These are phyloP conservation scores for Cyclotella baltica DNA, from an alignment of 108 stramenopile species.

Conservation along the genomic window DNA sequence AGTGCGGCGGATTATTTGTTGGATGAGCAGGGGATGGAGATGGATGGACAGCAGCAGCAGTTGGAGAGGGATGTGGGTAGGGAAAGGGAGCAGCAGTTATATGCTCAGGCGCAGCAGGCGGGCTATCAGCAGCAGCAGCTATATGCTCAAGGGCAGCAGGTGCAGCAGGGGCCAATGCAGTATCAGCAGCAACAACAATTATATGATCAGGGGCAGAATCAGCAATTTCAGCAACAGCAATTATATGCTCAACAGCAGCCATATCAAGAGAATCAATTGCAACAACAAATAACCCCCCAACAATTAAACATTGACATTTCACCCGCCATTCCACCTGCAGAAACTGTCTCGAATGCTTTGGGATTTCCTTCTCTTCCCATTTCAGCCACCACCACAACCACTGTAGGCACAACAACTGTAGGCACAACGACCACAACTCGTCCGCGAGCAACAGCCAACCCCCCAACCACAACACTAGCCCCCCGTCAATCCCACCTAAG, in stretches of 20 bases:
- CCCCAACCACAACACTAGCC: slow-evolving; percentile 49
- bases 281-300: background rate
- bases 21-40: background rate
- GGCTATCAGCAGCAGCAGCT: no score
- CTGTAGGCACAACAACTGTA: background rate
- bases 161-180: no score
- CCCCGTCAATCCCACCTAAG: slow-evolving; percentile 74
- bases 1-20: background rate
- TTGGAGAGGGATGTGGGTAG: background rate
- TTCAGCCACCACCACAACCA: background rate
- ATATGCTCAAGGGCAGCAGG: background rate
- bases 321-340: background rate
- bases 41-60: background rate
- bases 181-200: background rate
- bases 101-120: background rate
- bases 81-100: background rate
- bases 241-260: slow-evolving; percentile 18
- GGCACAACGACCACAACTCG: background rate
- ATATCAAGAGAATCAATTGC: background rate
- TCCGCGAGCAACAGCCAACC: slow-evolving; percentile 1
- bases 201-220: background rate
- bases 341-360: no score
- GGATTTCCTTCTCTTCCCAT: background rate
- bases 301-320: slow-evolving; percentile 6
- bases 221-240: background rate